A percentile compares a stretch with the other conserved stretches of the same genome.
Evolutionary conservation across 1,139 yeast genomes (phyloP).

Genomic region (Geotrichum carabidarum): DNA sequence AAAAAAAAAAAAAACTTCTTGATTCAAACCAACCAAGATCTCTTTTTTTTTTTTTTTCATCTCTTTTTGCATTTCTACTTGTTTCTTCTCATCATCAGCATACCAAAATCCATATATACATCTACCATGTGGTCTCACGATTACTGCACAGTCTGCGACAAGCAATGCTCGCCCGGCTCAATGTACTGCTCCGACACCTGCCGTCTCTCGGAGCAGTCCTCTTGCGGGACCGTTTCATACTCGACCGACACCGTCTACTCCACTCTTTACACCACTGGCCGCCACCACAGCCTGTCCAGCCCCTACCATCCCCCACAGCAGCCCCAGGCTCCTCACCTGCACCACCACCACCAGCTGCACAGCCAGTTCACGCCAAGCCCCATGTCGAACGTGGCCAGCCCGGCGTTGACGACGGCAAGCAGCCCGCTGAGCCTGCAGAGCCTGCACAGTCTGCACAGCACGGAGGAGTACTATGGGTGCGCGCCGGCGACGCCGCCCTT

Average conservation of each 20-base stretch:
- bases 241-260: constrained; percentile 21
- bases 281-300: constrained; percentile 18
- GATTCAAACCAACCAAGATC: neutral
- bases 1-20: neutral
- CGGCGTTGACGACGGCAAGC: constrained; percentile 20
- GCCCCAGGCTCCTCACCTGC: neutral
- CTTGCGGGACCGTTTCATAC: constrained; percentile 23
- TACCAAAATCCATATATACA: constrained; percentile 9
- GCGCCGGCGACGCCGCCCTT: constrained; percentile 22
- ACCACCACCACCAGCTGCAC: neutral
- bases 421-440: constrained; percentile 12
- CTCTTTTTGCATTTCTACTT: neutral
- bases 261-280: constrained; percentile 19
- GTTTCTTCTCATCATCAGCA: neutral
- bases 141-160: constrained; percentile 43
- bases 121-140: constrained; percentile 39
- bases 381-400: constrained; percentile 10
- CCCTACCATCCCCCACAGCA: constrained; percentile 8
- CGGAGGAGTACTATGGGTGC: constrained; percentile 3
- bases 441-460: constrained; percentile 3
- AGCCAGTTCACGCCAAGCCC: neutral
- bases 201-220: constrained; percentile 25
- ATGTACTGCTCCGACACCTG: constrained; percentile 39
- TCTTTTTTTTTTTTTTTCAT: neutral
- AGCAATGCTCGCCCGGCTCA: constrained; percentile 29